A percentile compares a stretch with the other conserved stretches of the same genome.
phyloP scores from a whole-genome alignment of 164 flowering plant species.

The Stephania cephalantha region DNA sequence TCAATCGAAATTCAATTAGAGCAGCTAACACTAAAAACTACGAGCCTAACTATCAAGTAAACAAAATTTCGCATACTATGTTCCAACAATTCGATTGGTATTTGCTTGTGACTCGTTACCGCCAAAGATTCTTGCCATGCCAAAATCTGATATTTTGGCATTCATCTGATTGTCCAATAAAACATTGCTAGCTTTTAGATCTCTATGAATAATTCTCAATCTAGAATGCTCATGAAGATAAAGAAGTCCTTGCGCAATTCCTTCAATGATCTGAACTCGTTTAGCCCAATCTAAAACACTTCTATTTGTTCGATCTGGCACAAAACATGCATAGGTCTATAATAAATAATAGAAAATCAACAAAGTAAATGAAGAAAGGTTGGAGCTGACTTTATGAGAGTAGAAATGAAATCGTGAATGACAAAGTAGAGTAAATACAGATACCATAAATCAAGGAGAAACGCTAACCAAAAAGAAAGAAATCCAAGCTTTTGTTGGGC shows the following conservation, averaged over 20 bases:
- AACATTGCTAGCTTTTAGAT: constrained; percentile 12
- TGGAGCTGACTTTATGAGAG: neutral
- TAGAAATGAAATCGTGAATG: neutral
- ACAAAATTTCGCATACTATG: neutral
- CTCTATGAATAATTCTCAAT: constrained; percentile 12
- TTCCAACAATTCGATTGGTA: constrained; percentile 9
- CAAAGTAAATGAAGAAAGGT: neutral
- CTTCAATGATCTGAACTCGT: neutral
- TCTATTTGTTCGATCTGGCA: neutral
- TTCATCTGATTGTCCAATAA: constrained; percentile 4
- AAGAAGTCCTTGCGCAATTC: constrained; percentile 7
- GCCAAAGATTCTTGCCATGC: constrained; percentile 6
- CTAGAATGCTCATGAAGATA: constrained; percentile 11
- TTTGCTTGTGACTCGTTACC: constrained; percentile 8
- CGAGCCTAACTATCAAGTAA: neutral
- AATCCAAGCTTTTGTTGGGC: constrained; percentile 7
- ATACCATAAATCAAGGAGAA: neutral
- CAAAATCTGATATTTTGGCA: constrained; percentile 5
- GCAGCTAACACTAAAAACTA: neutral
- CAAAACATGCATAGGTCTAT: neutral
- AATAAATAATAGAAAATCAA: neutral
- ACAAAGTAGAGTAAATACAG: neutral
- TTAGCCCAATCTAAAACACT: neutral
- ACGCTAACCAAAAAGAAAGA: neutral
- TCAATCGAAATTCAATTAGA: neutral